A percentile compares a stretch with the other conserved stretches of the same genome.
These are phyloP conservation scores for Plicaturopsis crispa DNA, from an alignment of 768 basidiomycete species.

Conservation along the genomic window DNA sequence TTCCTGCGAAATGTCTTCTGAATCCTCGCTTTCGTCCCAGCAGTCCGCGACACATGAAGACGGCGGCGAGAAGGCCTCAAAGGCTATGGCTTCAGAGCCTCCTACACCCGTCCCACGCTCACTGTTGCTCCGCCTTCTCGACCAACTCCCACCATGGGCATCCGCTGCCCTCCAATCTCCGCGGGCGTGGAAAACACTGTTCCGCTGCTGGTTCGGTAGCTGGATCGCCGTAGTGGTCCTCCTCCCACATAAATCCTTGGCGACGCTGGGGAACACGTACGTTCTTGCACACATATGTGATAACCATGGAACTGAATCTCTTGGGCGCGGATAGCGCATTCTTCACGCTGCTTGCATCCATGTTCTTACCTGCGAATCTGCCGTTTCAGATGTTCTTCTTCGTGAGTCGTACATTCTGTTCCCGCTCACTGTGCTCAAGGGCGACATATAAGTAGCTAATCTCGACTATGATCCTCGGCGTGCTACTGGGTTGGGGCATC, in stretches of 20 bases:
- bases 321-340: conserved; percentile 26
- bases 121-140: too few species aligned
- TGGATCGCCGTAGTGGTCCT: conserved; percentile 32
- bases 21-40: too few species aligned
- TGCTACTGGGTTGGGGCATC: conserved; percentile 46
- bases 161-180: conserved; percentile 24
- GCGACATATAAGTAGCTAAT: conserved; percentile 7
- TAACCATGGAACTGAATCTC: not conserved
- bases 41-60: too few species aligned
- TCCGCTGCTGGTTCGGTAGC: conserved; percentile 33
- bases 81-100: too few species aligned
- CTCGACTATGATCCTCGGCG: conserved; percentile 38
- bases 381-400: conserved; percentile 42
- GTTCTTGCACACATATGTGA: conserved; percentile 11
- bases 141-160: conserved; percentile 30
- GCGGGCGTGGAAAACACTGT: conserved; percentile 27
- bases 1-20: too few species aligned
- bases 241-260: conserved; percentile 29
- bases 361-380: conserved; percentile 41
- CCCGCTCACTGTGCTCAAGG: not conserved
- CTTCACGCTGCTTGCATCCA: conserved; percentile 31
- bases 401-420: conserved; percentile 20
- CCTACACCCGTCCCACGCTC: too few species aligned
- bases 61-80: too few species aligned
- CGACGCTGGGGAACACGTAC: conserved; percentile 31